Percentiles rank a stretch among this genome's conserved stretches.
Conservation (phyloP, 768 basidiomycete genomes). For the Galerina marginata region DNA sequence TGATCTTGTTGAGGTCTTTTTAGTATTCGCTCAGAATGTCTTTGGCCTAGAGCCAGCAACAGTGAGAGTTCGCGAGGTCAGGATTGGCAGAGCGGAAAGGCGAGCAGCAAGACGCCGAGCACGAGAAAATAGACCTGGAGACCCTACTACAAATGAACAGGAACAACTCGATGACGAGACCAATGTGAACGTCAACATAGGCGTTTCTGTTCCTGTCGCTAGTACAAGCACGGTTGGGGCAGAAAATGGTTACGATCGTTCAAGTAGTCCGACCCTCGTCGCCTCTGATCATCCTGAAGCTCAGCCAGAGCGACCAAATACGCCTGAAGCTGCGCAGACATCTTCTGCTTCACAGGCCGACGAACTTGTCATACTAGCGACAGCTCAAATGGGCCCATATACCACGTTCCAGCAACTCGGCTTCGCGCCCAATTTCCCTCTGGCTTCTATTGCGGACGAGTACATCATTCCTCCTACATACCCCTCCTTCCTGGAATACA, state of each 20-base stretch:
- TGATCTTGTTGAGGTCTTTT: constrained; percentile 89
- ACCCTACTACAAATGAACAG: constrained; percentile 48
- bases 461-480: constrained; percentile 94
- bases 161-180: constrained; percentile 58
- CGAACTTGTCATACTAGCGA: constrained; percentile 70
- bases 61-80: constrained; percentile 91
- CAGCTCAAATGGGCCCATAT: constrained; percentile 80
- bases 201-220: constrained; percentile 55
- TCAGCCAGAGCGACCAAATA: constrained; percentile 31
- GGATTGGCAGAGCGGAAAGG: constrained; percentile 88
- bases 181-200: constrained; percentile 66
- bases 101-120: constrained; percentile 83
- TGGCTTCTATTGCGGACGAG: constrained; percentile 86
- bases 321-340: constrained; percentile 41
- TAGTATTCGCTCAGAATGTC: constrained; percentile 90
- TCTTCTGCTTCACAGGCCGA: constrained; percentile 55
- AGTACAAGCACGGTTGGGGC: constrained; percentile 39
- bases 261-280: constrained; percentile 45
- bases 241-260: constrained; percentile 38
- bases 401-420: constrained; percentile 91
- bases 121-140: constrained; percentile 66
- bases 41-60: constrained; percentile 94
- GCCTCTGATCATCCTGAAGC: constrained; percentile 49
- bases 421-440: constrained; percentile 87
- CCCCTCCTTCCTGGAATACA: constrained; percentile 75